Percentiles rank a stretch among this genome's conserved stretches.
Conservation (phyloP, 2,329 filamentous ascomycete species). For the Tolypocladium paradoxum region DNA sequence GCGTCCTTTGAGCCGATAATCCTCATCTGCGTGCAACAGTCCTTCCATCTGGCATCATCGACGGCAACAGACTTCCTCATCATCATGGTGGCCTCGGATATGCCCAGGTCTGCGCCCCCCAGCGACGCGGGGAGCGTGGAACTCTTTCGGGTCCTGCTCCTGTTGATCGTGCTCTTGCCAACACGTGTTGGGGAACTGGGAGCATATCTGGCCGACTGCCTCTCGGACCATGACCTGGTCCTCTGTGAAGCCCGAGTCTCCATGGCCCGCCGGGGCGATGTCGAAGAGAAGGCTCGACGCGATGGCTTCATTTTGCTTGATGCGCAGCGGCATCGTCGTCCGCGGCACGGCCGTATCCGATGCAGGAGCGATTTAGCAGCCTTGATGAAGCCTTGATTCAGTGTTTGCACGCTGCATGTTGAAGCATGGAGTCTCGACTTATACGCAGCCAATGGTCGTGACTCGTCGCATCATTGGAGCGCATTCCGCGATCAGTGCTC, state of each 20-base stretch:
- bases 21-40: no score
- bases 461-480: neutral
- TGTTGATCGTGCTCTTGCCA: slow-evolving; percentile 65
- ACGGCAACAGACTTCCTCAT: no score
- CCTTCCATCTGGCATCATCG: no score
- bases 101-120: slow-evolving; percentile 65
- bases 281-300: slow-evolving; percentile 20
- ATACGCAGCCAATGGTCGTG: neutral
- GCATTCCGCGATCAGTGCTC: neutral
- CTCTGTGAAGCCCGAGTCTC: slow-evolving; percentile 60
- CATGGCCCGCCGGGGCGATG: slow-evolving; percentile 42
- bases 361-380: no score
- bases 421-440: neutral
- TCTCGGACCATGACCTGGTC: slow-evolving; percentile 64
- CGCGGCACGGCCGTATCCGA: neutral
- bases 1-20: no score
- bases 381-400: no score
- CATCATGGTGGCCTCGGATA: slow-evolving; percentile 80
- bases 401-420: no score
- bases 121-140: slow-evolving; percentile 65
- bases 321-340: neutral
- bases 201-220: slow-evolving; percentile 56
- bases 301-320: neutral
- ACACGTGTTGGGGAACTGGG: slow-evolving; percentile 62
- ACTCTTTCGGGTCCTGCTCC: slow-evolving; percentile 60